A percentile compares a stretch with the other conserved stretches of the same genome.
These are phyloP conservation scores for Erysimum cheiri DNA, from an alignment of 441 rosid species.

Conservation along the genomic window DNA sequence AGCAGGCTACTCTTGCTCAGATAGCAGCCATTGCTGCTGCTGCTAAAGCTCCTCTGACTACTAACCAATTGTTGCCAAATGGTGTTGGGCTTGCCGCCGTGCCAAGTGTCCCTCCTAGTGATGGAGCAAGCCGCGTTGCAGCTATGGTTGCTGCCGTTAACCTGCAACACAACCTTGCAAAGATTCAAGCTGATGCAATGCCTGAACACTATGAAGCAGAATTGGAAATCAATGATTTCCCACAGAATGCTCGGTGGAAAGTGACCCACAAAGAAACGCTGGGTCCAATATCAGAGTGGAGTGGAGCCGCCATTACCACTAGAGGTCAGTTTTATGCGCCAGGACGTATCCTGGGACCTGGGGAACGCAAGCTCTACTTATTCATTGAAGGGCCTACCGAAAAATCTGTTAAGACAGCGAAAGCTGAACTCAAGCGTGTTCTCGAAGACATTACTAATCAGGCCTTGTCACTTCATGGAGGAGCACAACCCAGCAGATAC, in stretches of 20 bases:
- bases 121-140: constrained; percentile 76
- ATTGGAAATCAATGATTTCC: constrained; percentile 89
- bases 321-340: constrained; percentile 78
- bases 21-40: constrained; percentile 61
- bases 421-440: constrained; percentile 81
- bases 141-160: constrained; percentile 86
- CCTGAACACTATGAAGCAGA: constrained; percentile 93
- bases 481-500: constrained; percentile 83
- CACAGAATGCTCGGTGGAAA: constrained; percentile 97
- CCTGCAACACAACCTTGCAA: constrained; percentile 82
- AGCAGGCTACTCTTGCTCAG: constrained; percentile 65
- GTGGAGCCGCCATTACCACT: constrained; percentile 91
- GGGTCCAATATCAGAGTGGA: constrained; percentile 94
- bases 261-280: constrained; percentile 93
- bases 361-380: constrained; percentile 86
- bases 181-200: constrained; percentile 91
- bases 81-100: constrained; percentile 49
- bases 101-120: constrained; percentile 56
- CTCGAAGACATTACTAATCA: constrained; percentile 86
- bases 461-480: constrained; percentile 83
- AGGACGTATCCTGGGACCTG: constrained; percentile 64
- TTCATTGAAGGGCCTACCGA: constrained; percentile 87
- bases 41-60: constrained; percentile 40
- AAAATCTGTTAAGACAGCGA: constrained; percentile 83
- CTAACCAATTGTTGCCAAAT: constrained; percentile 47